Evolutionary conservation across 305 asterid species (phyloP).

Genomic region (Fraxinus angustifolia): DNA sequence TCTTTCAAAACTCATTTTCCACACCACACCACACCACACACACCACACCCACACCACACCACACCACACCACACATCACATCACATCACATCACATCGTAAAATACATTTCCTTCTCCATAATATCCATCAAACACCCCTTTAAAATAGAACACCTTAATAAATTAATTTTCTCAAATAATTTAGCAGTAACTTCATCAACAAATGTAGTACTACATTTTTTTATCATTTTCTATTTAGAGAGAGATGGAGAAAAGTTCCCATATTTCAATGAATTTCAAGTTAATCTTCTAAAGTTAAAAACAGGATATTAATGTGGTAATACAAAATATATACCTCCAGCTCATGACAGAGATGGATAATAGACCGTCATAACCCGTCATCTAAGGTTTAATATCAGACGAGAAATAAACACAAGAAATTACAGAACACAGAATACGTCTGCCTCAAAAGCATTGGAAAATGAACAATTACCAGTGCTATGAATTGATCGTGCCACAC

Average conservation of each 20-base stretch:
- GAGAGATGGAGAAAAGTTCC: background rate
- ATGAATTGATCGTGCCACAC: slow-evolving; percentile 62
- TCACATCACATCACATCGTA: too few relatives aligned
- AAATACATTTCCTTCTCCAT: too few relatives aligned
- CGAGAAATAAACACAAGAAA: background rate
- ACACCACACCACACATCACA: too few relatives aligned
- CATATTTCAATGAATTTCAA: background rate
- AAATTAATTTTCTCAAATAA: background rate
- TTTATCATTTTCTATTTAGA: background rate
- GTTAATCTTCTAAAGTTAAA: background rate
- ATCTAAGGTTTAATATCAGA: slow-evolving; percentile 1
- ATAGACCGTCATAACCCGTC: background rate
- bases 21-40: too few relatives aligned
- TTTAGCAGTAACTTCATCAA: background rate
- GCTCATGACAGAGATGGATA: background rate
- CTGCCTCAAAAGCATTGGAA: background rate
- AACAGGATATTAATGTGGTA: background rate
- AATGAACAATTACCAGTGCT: slow-evolving; percentile 60
- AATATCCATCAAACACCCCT: too few relatives aligned
- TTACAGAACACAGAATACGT: background rate
- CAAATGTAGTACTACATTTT: background rate
- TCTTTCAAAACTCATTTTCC: too few relatives aligned
- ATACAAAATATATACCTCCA: background rate
- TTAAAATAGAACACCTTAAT: background rate
- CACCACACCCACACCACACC: too few relatives aligned